Conservation (phyloP, 371 early-diverging fungal genomes). For the Mortierella sp. region DNA sequence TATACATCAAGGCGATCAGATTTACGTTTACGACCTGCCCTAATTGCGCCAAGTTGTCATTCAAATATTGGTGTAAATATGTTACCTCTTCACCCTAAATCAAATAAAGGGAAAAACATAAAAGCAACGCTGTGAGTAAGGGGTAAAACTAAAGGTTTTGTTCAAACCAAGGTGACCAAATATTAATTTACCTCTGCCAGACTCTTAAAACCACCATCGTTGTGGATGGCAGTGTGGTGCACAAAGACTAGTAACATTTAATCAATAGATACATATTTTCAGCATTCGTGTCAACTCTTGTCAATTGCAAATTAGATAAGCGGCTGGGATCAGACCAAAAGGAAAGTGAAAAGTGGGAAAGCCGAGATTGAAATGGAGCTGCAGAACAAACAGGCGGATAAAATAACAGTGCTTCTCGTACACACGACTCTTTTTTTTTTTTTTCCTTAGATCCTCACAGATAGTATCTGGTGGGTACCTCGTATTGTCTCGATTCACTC, state of each 20-base stretch:
- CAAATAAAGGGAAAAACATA: background rate
- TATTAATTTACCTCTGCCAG: constrained; percentile 74
- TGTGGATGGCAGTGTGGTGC: constrained; percentile 88
- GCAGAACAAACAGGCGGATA: background rate
- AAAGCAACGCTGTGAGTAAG: background rate
- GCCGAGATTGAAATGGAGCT: background rate
- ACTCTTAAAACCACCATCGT: constrained; percentile 88
- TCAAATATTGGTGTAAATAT: background rate
- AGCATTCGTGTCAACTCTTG: too few species aligned
- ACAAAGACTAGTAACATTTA: constrained; percentile 76
- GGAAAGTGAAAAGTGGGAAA: background rate
- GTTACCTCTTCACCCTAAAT: constrained; percentile 23
- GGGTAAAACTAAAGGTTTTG: background rate
- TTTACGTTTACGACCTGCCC: background rate
- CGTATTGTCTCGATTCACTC: background rate
- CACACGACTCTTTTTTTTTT: constrained; percentile 3
- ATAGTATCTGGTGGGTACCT: background rate
- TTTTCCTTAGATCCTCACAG: background rate
- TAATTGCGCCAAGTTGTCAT: too few species aligned
- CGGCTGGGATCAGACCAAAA: background rate
- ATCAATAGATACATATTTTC: background rate
- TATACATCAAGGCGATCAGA: background rate
- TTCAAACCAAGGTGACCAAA: background rate
- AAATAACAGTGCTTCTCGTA: too few species aligned
- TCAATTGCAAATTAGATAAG: too few species aligned